These are phyloP conservation scores for Crotalaria pallida DNA, from an alignment of 306 rosid species.

Conservation along the genomic window DNA sequence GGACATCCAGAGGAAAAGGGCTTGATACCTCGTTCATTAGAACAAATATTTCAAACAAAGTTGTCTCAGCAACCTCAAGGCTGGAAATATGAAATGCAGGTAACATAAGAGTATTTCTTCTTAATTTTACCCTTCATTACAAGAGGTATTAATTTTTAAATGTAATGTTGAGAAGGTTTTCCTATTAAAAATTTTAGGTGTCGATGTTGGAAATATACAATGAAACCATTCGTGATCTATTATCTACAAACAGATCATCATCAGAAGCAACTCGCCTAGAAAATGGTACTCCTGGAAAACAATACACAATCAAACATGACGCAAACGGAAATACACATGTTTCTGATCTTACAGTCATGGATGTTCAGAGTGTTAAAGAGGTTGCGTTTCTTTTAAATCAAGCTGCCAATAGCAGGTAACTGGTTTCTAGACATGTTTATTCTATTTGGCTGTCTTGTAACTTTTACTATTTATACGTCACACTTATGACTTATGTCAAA, in stretches of 20 bases:
- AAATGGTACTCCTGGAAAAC: conserved; percentile 71
- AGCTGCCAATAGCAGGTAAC: conserved; percentile 92
- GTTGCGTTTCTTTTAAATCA: conserved; percentile 82
- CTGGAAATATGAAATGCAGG: conserved; percentile 99
- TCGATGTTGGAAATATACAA: conserved; percentile 98
- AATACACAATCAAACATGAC: conserved; percentile 83
- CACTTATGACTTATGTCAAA: not conserved
- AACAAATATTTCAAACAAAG: conserved; percentile 81
- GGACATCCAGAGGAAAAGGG: conserved; percentile 78
- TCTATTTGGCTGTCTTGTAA: not conserved
- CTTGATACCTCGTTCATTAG: conserved; percentile 85
- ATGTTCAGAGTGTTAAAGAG: conserved; percentile 85
- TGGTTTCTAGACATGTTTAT: not conserved
- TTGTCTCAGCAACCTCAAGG: conserved; percentile 81
- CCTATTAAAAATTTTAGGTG: conserved; percentile 39
- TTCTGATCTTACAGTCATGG: conserved; percentile 87
- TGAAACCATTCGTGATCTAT: conserved; percentile 84
- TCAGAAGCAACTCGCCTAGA: conserved; percentile 39
- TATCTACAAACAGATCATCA: conserved; percentile 57
- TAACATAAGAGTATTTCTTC: conserved; percentile 27
- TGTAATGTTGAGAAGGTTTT: not conserved
- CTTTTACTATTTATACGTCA: not conserved
- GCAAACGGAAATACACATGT: conserved; percentile 72
- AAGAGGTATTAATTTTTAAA: not conserved
- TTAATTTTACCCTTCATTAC: not conserved